Percentiles rank a stretch among this genome's conserved stretches.
phyloP scores from a whole-genome alignment of 345 rosid genomes.

The Combretum micranthum region DNA sequence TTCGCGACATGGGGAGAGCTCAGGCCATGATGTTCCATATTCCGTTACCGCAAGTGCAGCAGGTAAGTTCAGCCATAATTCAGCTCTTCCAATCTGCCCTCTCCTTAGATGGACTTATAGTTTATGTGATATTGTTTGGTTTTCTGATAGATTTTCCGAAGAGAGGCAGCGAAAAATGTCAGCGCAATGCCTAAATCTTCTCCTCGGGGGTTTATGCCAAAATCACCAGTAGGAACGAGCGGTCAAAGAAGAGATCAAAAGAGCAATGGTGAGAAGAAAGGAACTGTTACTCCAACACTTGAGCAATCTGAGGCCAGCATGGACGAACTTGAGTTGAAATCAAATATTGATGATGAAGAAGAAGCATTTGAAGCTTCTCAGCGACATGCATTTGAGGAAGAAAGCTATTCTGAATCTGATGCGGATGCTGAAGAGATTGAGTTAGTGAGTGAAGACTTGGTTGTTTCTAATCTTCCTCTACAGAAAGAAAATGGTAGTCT shows the following conservation, averaged over 20 bases:
- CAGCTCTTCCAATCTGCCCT: neutral
- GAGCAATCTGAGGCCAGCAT: slow-evolving; percentile 15
- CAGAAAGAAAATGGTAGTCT: slow-evolving; percentile 26
- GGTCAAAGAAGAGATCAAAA: slow-evolving; percentile 37
- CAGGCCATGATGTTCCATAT: too few relatives aligned
- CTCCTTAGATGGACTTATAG: neutral
- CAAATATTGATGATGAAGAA: slow-evolving; percentile 27
- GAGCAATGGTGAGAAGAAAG: slow-evolving; percentile 34
- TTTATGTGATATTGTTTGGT: neutral
- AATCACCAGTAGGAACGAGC: slow-evolving; percentile 36
- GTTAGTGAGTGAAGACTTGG: slow-evolving; percentile 4
- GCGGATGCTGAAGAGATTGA: slow-evolving; percentile 14
- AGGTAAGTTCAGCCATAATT: slow-evolving; percentile 24
- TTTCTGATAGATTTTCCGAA: slow-evolving; percentile 54
- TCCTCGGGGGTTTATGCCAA: slow-evolving; percentile 44
- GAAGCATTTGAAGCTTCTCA: slow-evolving; percentile 15
- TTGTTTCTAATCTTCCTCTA: neutral
- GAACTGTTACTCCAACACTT: slow-evolving; percentile 14
- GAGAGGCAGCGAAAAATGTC: slow-evolving; percentile 46
- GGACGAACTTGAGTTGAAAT: slow-evolving; percentile 17
- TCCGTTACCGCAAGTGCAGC: slow-evolving; percentile 16
- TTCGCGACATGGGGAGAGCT: too few relatives aligned
- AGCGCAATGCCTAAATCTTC: slow-evolving; percentile 35
- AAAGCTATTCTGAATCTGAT: slow-evolving; percentile 12
- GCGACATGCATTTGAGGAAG: slow-evolving; percentile 22